A percentile compares a stretch with the other conserved stretches of the same genome.
Conservation (phyloP, 1,284 basidiomycete genomes). For the Bondarzewia mesenterica region DNA sequence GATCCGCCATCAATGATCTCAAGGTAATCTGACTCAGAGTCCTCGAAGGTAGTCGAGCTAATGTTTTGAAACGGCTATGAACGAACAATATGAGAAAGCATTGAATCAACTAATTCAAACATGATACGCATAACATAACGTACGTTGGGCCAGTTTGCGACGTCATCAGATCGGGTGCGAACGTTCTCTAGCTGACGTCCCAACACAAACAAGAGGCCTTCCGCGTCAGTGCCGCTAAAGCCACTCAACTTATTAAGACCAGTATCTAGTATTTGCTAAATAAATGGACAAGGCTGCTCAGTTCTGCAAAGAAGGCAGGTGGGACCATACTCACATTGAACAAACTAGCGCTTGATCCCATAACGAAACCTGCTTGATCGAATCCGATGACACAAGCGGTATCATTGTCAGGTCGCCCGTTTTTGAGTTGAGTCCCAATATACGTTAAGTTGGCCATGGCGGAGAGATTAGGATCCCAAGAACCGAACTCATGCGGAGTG, state of each 20-base stretch:
- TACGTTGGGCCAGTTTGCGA: slow-evolving; percentile 62
- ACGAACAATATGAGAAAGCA: not conserved
- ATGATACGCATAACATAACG: slow-evolving; percentile 9
- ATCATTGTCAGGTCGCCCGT: slow-evolving; percentile 39
- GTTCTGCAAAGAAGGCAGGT: too few relatives aligned
- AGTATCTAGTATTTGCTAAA: slow-evolving; percentile 41
- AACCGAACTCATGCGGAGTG: slow-evolving; percentile 57
- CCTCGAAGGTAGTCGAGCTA: slow-evolving; percentile 30
- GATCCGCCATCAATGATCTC: slow-evolving; percentile 55
- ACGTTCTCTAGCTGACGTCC: slow-evolving; percentile 38
- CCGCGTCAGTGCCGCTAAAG: slow-evolving; percentile 29
- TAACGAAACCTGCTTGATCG: slow-evolving; percentile 58
- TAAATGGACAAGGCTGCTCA: not conserved
- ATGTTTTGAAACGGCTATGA: slow-evolving; percentile 43
- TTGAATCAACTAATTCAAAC: not conserved
- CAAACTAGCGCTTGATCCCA: slow-evolving; percentile 56
- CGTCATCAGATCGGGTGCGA: slow-evolving; percentile 46
- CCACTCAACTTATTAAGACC: slow-evolving; percentile 32
- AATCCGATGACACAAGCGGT: slow-evolving; percentile 56
- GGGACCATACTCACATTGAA: slow-evolving; percentile 41
- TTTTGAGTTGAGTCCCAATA: slow-evolving; percentile 47
- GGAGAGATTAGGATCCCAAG: slow-evolving; percentile 57
- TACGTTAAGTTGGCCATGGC: slow-evolving; percentile 53
- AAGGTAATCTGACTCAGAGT: slow-evolving; percentile 41
- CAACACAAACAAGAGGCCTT: slow-evolving; percentile 36